A percentile compares a stretch with the other conserved stretches of the same genome.
These are phyloP conservation scores for Aeminium ludgeri DNA, from an alignment of 495 filamentous ascomycete species.

Conservation along the genomic window DNA sequence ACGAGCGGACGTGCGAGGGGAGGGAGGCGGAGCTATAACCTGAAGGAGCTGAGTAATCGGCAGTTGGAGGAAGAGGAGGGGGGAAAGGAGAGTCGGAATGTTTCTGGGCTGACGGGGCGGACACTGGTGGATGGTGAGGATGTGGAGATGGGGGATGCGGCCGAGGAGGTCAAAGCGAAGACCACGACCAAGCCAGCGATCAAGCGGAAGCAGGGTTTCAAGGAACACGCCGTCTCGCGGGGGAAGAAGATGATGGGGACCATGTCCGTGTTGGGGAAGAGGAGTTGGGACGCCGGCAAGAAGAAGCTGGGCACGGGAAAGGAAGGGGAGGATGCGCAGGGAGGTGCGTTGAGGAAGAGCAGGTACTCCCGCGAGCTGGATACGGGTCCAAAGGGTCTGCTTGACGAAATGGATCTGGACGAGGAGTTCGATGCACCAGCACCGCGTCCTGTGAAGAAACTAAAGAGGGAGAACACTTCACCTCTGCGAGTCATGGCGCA, in stretches of 20 bases:
- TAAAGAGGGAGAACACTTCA: conserved; percentile 22
- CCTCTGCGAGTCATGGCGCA: conserved; percentile 27
- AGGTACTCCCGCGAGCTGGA: conserved; percentile 8
- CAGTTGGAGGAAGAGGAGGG: conserved; percentile 17
- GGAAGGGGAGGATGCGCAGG: conserved; percentile 7
- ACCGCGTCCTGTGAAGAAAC: conserved; percentile 21
- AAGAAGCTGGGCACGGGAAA: conserved; percentile 19
- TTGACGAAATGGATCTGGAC: conserved; percentile 22
- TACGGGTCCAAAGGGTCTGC: conserved; percentile 10
- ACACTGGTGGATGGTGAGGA: conserved; percentile 13
- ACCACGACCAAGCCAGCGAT: conserved; percentile 1
- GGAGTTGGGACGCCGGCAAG: conserved; percentile 32
- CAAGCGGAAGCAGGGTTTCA: conserved; percentile 13
- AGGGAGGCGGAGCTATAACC: conserved; percentile 18
- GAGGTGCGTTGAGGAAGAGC: conserved; percentile 3
- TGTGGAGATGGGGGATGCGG: conserved; percentile 1
- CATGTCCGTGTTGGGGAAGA: conserved; percentile 36
- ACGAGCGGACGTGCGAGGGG: conserved; percentile 13
- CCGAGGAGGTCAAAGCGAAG: conserved; percentile 6
- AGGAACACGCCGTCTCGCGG: neutral
- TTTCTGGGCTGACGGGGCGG: conserved; percentile 16
- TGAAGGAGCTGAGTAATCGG: conserved; percentile 20
- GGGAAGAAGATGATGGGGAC: conserved; percentile 17
- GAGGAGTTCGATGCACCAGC: conserved; percentile 24
- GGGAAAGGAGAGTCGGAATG: conserved; percentile 19